Conservation (phyloP, 106 monocot genomes). For the Hemerocallis citrina region DNA sequence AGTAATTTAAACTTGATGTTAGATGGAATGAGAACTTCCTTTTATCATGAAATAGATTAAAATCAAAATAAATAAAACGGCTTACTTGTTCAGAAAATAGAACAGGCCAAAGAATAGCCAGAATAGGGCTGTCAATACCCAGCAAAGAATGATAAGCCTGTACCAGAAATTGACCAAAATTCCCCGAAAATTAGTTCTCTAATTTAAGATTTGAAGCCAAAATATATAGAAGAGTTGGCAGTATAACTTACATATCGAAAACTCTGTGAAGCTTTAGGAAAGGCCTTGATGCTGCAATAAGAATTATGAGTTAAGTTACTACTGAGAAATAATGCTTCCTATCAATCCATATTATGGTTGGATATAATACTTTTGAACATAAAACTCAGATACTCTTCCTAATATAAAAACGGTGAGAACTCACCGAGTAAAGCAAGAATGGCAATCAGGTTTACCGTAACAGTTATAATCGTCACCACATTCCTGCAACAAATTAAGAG, state of each 20-base stretch:
- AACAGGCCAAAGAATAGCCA: conserved; percentile 81
- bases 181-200: too few species aligned
- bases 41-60: too few species aligned
- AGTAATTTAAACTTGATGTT: too few species aligned
- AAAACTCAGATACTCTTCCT: too few species aligned
- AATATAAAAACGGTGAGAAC: too few species aligned
- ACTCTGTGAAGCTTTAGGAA: conserved; percentile 15
- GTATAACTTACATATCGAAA: conserved; percentile 35
- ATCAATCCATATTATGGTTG: too few species aligned
- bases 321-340: too few species aligned
- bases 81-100: conserved; percentile 78
- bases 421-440: conserved; percentile 38
- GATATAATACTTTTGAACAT: too few species aligned
- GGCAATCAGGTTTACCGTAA: conserved; percentile 25
- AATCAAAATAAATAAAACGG: too few species aligned
- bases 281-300: conserved; percentile 23
- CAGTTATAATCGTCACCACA: conserved; percentile 25
- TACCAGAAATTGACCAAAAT: too few species aligned
- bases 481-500: conserved; percentile 27
- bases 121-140: conserved; percentile 65
- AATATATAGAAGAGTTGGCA: not conserved
- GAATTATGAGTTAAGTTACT: too few species aligned
- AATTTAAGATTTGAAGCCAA: not conserved
- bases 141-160: conserved; percentile 67
- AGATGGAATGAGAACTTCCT: too few species aligned